Conservation (phyloP, 495 filamentous ascomycete species). For the Aspergillus homomorphus region DNA sequence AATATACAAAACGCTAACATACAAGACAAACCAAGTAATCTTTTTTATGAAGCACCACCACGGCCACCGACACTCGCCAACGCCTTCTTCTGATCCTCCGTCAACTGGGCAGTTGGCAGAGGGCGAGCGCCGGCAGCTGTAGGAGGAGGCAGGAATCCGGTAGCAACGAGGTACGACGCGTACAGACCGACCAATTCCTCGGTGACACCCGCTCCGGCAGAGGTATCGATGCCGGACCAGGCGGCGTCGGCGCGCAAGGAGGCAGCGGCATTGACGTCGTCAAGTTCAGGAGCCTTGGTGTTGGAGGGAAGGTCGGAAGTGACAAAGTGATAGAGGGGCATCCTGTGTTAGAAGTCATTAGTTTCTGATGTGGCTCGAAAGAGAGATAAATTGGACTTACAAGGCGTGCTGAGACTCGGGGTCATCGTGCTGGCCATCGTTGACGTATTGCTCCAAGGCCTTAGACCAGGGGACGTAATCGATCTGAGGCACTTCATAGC, state of each 20-base stretch:
- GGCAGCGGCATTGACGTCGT: constrained; percentile 66
- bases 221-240: constrained; percentile 63
- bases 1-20: background rate
- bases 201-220: constrained; percentile 60
- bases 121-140: constrained; percentile 37
- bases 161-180: constrained; percentile 64
- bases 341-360: constrained; percentile 28
- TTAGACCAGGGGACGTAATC: constrained; percentile 55
- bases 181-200: constrained; percentile 70
- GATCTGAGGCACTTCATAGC: constrained; percentile 69
- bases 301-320: constrained; percentile 72
- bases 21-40: background rate
- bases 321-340: constrained; percentile 86
- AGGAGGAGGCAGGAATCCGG: constrained; percentile 67
- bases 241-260: constrained; percentile 59
- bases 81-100: constrained; percentile 51
- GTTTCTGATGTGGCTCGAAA: background rate
- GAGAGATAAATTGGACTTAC: constrained; percentile 23
- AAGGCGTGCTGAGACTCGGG: constrained; percentile 65
- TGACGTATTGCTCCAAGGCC: constrained; percentile 61
- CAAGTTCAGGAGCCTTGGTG: constrained; percentile 77
- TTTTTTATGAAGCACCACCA: constrained; percentile 33
- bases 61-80: constrained; percentile 48
- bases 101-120: constrained; percentile 47
- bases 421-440: constrained; percentile 54